Base-by-base conservation (phyloP, 768 basidiomycete species). In the Leccinum barrowsii region DNA sequence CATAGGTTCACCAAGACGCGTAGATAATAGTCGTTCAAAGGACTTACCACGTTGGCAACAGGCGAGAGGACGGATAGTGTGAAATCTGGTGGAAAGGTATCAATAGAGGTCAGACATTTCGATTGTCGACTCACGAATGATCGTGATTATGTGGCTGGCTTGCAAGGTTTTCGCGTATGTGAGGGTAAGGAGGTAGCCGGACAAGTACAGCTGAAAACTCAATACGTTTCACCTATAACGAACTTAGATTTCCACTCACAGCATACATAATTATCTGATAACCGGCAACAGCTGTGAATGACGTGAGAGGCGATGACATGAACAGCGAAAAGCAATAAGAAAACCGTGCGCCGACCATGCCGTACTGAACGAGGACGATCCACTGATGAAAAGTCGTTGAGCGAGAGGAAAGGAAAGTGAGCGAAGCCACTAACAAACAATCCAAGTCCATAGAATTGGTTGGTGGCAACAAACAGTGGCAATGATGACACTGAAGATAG, bases 261-360 rank as follows among this genome's bases (percentile, higher is more conserved):
- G 87, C 65, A 66, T 84, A 90, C 71, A 90, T 81, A 55, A 91
- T 71, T 44, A 89, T 79, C 61, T 91, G 87, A 65, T 86, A 89
- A 15, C 83, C 89, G 5, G 89, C 89, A 13, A 85, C 81, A 5
- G 79, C 74, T 1, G 90, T 88, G 62, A 91, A 92, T 2, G 89
- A 85, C 3, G 86, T 85, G 24, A 92, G 75, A 11, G 89, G 85
- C 0, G 88, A 87, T 1, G 81, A 68, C 56, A 82, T 80, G 55
- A 85, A 66, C 15, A 90, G 70, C 5, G 88, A 84, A 13, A 81
- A 75, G 52, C 81, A 85, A 66, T 89, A 90, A 17, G 89, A 76
- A 61, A 90, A 88, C 53, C 92, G 71, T 3, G 87, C 81, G 13
- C 82, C 83, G 7, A 84, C 79, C 50, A n/a, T n/a, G n/a, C n/a